Evolutionary conservation across 2,329 filamentous ascomycete genomes (phyloP).

Genomic region (Ophiostoma perfectum): DNA sequence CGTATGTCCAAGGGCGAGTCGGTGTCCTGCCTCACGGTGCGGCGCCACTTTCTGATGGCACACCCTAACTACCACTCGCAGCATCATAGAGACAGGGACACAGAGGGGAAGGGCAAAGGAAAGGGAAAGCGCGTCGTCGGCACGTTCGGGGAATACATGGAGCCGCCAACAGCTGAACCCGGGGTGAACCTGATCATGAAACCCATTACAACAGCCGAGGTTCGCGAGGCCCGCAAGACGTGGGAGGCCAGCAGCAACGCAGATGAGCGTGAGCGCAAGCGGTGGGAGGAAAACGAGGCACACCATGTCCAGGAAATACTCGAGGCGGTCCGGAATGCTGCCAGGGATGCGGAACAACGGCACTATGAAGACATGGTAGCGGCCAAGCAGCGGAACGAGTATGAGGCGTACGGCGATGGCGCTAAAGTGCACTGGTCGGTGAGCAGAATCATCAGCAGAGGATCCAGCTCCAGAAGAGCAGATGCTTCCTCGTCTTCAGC

Average conservation of each 20-base stretch:
- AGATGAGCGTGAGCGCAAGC: neutral
- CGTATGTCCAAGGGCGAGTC: neutral
- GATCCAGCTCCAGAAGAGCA: neutral
- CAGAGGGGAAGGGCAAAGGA: neutral
- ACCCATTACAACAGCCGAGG: neutral
- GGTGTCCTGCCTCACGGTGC: neutral
- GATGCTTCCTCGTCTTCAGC: neutral
- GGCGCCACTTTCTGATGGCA: neutral
- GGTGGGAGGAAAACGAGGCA: neutral
- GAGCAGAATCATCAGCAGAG: neutral
- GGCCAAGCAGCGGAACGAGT: neutral
- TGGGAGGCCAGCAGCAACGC: neutral
- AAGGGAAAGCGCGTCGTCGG: neutral
- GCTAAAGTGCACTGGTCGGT: neutral
- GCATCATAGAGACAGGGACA: neutral
- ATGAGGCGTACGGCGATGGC: constrained; percentile 22
- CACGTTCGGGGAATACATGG: neutral
- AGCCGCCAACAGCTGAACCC: neutral
- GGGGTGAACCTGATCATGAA: neutral
- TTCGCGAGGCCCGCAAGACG: neutral
- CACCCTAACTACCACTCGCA: too few relatives aligned
- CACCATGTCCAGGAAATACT: neutral
- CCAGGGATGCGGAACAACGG: neutral
- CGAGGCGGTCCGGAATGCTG: neutral
- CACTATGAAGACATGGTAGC: neutral